A percentile compares a stretch with the other conserved stretches of the same genome.
Conservation (phyloP, 1,284 basidiomycete species). For the Pseudozyma hubeiensis region DNA sequence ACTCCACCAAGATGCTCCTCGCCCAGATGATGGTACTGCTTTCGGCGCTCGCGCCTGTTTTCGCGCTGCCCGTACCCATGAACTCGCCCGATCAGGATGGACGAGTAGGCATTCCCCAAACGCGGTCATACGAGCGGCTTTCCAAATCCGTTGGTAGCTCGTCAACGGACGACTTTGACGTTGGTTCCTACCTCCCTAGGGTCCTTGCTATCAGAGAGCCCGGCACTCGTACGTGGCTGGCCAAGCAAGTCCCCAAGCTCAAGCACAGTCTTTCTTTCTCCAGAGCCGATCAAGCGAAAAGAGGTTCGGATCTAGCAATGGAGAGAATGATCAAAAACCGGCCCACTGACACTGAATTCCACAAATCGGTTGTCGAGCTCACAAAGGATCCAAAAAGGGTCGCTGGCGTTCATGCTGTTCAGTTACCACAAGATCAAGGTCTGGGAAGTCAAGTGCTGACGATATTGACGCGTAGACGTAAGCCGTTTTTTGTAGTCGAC, state of each 20-base stretch:
- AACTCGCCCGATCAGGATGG: not conserved
- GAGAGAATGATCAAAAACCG: constrained; percentile 3
- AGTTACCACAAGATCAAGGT: not conserved
- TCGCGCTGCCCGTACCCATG: not conserved
- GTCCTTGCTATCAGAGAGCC: no score
- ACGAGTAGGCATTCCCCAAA: no score
- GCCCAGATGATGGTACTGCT: not conserved
- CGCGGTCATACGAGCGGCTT: no score
- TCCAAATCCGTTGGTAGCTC: no score
- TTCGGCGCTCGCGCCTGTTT: not conserved
- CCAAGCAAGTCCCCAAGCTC: not conserved
- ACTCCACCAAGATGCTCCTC: no score
- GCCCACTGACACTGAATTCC: not conserved
- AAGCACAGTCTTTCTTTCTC: not conserved
- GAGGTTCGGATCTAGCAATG: constrained; percentile 9
- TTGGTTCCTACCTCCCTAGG: no score
- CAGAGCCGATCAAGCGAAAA: not conserved
- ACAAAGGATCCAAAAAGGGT: not conserved
- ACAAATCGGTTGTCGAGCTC: not conserved
- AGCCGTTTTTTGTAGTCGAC: constrained; percentile 9
- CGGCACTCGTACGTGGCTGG: not conserved
- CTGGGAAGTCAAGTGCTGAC: constrained; percentile 8
- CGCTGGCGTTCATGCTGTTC: not conserved
- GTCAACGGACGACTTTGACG: no score
- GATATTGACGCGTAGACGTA: constrained; percentile 1